Percentiles rank a stretch among this genome's conserved stretches.
Conservation (phyloP, 805 yeast species). For the Clavispora phyllophila region DNA sequence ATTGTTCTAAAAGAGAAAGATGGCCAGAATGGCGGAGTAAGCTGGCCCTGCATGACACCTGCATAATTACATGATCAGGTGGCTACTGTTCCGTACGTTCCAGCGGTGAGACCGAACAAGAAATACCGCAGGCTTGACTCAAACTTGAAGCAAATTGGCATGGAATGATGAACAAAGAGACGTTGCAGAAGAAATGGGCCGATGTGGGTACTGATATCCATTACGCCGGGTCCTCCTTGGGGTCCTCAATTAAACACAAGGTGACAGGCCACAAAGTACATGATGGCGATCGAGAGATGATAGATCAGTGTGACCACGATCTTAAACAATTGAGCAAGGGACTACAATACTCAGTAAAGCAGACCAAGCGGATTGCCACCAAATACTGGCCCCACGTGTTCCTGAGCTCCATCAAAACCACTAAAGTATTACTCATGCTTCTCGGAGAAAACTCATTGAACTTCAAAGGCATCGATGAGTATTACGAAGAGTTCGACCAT, state of each 20-base stretch:
- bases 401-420: slow-evolving; percentile 26
- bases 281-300: slow-evolving; percentile 32
- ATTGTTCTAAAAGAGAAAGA: neutral
- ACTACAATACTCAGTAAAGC: slow-evolving; percentile 31
- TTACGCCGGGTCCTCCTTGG: neutral
- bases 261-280: slow-evolving; percentile 5
- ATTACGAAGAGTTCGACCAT: slow-evolving; percentile 26
- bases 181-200: neutral
- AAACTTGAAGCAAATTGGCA: neutral
- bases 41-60: neutral
- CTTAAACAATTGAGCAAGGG: slow-evolving; percentile 39
- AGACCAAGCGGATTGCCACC: slow-evolving; percentile 20
- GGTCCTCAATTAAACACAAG: neutral
- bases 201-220: slow-evolving; percentile 2
- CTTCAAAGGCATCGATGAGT: slow-evolving; percentile 29
- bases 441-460: slow-evolving; percentile 31
- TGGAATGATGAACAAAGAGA: neutral
- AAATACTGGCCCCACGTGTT: slow-evolving; percentile 27
- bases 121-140: neutral
- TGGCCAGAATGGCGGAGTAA: neutral
- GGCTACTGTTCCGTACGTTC: neutral
- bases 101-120: neutral
- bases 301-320: slow-evolving; percentile 42
- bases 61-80: neutral
- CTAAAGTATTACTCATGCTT: slow-evolving; percentile 26